phyloP scores from a whole-genome alignment of 306 rosid species.

The Adenanthera pavonina region DNA sequence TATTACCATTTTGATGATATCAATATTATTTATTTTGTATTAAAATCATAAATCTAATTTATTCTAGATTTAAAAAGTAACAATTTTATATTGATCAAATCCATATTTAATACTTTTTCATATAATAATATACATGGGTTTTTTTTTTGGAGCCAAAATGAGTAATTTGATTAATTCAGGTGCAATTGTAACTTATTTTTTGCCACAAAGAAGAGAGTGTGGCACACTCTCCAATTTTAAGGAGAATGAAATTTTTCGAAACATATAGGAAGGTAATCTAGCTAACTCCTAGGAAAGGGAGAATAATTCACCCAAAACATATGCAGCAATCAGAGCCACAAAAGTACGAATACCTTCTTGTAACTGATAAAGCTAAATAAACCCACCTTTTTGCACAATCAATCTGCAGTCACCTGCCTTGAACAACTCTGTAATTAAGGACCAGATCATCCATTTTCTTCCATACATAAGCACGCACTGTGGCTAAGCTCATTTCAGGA shows the following conservation, averaged over 20 bases:
- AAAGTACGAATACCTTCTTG: conserved; percentile 7
- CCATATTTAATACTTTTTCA: neutral
- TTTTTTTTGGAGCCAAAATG: neutral
- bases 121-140: neutral
- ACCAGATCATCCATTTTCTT: conserved; percentile 80
- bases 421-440: conserved; percentile 78
- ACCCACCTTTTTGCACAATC: conserved; percentile 34
- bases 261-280: neutral
- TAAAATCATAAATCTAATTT: neutral
- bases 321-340: neutral
- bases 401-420: conserved; percentile 61
- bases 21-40: neutral
- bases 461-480: conserved; percentile 85
- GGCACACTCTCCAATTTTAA: neutral
- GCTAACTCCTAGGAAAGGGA: neutral
- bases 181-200: neutral
- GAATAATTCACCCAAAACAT: neutral
- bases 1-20: neutral
- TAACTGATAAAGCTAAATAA: conserved; percentile 20
- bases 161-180: neutral
- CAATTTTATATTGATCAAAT: neutral
- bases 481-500: conserved; percentile 85
- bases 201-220: neutral
- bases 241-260: neutral
- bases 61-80: neutral